phyloP scores from a whole-genome alignment of 164 flowering plant genomes.

The Chimonanthus praecox region DNA sequence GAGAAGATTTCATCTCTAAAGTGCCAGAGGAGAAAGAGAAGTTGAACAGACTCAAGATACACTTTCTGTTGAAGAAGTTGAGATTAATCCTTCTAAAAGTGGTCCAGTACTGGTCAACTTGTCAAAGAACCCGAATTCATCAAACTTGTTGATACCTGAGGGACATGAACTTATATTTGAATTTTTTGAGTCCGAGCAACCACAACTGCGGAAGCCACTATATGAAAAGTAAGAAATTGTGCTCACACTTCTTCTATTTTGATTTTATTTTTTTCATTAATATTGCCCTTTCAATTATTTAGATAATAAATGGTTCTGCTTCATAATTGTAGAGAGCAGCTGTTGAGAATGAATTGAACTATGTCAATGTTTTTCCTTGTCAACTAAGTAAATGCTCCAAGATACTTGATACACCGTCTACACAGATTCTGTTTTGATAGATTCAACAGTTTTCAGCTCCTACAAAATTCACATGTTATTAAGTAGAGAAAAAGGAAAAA shows the following conservation, averaged over 20 bases:
- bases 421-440: not conserved
- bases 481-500: too few species aligned
- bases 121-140: not conserved
- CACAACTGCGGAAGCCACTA: conserved; percentile 54
- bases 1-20: conserved; percentile 10
- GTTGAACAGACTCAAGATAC: conserved; percentile 9
- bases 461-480: too few species aligned
- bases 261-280: not conserved
- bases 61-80: conserved; percentile 23
- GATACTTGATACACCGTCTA: not conserved
- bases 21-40: conserved; percentile 5
- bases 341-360: not conserved
- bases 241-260: not conserved
- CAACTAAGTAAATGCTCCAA: not conserved
- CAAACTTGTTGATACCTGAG: not conserved
- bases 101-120: conserved; percentile 1
- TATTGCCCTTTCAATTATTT: not conserved
- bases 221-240: conserved; percentile 49
- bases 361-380: not conserved
- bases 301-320: not conserved
- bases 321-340: not conserved
- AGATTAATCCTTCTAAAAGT: not conserved
- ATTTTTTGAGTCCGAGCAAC: conserved; percentile 62
- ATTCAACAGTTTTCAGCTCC: not conserved
- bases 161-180: conserved; percentile 48